Base-by-base conservation (phyloP, 2,329 filamentous ascomycete genomes). In the Trichophyton benhamiae region DNA sequence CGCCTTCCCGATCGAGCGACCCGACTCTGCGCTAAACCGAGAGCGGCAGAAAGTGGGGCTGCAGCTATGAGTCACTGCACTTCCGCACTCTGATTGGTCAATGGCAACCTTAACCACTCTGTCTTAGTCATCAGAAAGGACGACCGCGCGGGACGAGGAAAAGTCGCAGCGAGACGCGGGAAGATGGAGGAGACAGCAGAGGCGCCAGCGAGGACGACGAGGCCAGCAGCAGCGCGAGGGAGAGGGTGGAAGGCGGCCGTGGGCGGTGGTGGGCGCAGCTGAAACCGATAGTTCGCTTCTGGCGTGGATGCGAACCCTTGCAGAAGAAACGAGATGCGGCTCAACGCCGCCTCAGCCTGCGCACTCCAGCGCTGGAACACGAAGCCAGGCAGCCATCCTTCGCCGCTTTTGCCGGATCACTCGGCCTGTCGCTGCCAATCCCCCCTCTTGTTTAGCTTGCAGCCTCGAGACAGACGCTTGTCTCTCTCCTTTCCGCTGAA, bases 11-110 rank as follows among this genome's bases (percentile, higher is more conserved):
- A 71, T 73, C 65, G n/a, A 48, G 60, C 57, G 38, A 46, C 57
- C 62, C 62, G 71, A 38, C 3, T 25, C 1, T 3, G 3, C 52
- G 49, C 60, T 62, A 60, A 61, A 65, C 63, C 67, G 65, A 62
- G 63, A 60, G 60, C 15, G 38, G 57, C 65, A 38, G 67, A 66
- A 55, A 27, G 25, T 33, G 48, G 30, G 22, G 13, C 36, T 33
- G 11, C 4, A 25, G 17, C 9, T 74, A 72, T 75, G 73, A 75
- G 67, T 75, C 73, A 75, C 44, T 9, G 20, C 55, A 44, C 15
- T 57, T 1, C 0, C 0, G 3, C 1, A 1, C 1, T 6, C 0
- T 68, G 30, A 74, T 75, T 74, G 72, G 72, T 25, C 8, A 48
- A 61, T 61, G 17, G 44, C 44, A 48, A 17, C 9, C 6, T 20